Evolutionary conservation across 441 rosid species (phyloP).

Genomic region (Euphorbia corollata): DNA sequence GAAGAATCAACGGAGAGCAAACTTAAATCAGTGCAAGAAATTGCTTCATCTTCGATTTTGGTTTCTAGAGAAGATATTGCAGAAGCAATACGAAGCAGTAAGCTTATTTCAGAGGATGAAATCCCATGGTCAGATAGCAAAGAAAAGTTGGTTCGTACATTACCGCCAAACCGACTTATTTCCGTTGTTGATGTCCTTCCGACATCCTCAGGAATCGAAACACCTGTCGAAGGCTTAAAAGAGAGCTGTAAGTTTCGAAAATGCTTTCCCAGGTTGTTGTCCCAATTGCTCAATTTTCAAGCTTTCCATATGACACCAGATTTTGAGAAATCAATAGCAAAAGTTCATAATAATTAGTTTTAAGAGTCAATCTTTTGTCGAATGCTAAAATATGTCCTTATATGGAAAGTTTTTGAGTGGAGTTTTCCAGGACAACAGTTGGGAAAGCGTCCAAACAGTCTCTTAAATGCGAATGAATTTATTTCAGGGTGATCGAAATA

Average conservation of each 20-base stretch:
- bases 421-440: too few relatives aligned
- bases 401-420: too few relatives aligned
- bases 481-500: too few relatives aligned
- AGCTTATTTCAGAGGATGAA: conserved; percentile 17
- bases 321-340: too few relatives aligned
- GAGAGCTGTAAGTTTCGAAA: conserved; percentile 36
- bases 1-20: conserved; percentile 22
- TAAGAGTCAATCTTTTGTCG: too few relatives aligned
- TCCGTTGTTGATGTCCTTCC: conserved; percentile 23
- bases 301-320: too few relatives aligned
- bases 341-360: too few relatives aligned
- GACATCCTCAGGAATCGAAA: conserved; percentile 4
- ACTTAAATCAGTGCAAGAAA: conserved; percentile 20
- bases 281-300: too few relatives aligned
- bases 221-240: conserved; percentile 24
- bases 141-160: conserved; percentile 13
- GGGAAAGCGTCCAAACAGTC: too few relatives aligned
- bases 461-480: too few relatives aligned
- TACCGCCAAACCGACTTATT: conserved; percentile 18
- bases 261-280: too few relatives aligned
- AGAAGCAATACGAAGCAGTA: conserved; percentile 26
- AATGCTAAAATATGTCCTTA: too few relatives aligned
- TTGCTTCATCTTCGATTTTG: conserved; percentile 3
- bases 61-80: conserved; percentile 19
- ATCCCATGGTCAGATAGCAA: conserved; percentile 16